Conservation (phyloP, 2,329 filamentous ascomycete species). For the Aspergillus transmontanensis region DNA sequence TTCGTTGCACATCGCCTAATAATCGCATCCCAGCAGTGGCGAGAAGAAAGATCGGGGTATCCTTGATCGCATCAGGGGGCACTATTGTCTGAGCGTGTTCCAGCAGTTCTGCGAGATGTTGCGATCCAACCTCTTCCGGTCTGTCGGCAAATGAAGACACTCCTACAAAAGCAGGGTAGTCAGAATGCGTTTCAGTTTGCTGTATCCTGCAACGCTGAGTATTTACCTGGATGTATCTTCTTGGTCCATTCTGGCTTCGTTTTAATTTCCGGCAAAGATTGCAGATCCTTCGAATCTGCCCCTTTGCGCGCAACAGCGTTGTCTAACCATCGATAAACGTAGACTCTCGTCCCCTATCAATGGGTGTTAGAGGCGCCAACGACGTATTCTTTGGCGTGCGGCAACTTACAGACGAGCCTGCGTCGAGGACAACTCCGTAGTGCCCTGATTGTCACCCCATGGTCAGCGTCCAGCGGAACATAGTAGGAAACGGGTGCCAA, state of each 20-base stretch:
- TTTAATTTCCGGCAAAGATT: constrained; percentile 74
- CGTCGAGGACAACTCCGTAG: constrained; percentile 96
- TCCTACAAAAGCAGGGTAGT: constrained; percentile 41
- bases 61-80: constrained; percentile 71
- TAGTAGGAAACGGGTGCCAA: neutral
- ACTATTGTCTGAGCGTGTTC: constrained; percentile 80
- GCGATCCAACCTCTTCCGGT: constrained; percentile 73
- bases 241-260: constrained; percentile 87
- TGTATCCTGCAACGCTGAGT: neutral
- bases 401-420: constrained; percentile 76
- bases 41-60: constrained; percentile 92
- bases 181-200: neutral
- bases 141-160: constrained; percentile 86
- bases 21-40: constrained; percentile 95
- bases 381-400: neutral
- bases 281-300: constrained; percentile 61
- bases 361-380: constrained; percentile 8
- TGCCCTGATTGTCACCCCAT: constrained; percentile 46
- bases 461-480: constrained; percentile 2
- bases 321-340: constrained; percentile 93
- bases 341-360: constrained; percentile 77
- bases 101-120: constrained; percentile 78
- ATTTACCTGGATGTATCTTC: constrained; percentile 82
- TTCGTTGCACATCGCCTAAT: constrained; percentile 72
- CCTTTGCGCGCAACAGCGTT: constrained; percentile 66